Evolutionary conservation across 176 grass and related monocot species (phyloP).

Genomic region (Ensete glaucum): DNA sequence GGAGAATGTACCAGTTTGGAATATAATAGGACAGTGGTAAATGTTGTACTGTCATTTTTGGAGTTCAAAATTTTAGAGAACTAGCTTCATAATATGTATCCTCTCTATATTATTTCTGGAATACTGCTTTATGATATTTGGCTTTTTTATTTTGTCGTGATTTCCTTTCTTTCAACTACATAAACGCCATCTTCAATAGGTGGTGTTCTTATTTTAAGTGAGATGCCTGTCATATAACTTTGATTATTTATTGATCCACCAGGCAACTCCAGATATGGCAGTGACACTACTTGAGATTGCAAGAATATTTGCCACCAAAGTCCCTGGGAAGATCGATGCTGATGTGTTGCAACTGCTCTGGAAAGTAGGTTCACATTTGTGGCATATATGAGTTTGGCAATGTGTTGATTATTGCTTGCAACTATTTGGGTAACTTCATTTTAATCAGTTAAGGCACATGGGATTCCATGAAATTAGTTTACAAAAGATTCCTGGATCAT

Average conservation of each 20-base stretch:
- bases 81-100: not conserved
- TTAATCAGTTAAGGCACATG: not conserved
- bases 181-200: not conserved
- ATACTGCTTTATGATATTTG: not conserved
- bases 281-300: conserved; percentile 98
- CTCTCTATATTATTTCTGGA: not conserved
- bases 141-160: not conserved
- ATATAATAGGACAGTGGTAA: not conserved
- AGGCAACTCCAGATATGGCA: conserved; percentile 99
- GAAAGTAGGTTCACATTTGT: conserved; percentile 63
- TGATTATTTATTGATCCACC: conserved; percentile 36
- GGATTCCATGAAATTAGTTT: not conserved
- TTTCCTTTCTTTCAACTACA: not conserved
- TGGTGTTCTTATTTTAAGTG: not conserved
- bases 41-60: not conserved
- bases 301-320: conserved; percentile 99
- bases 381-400: not conserved
- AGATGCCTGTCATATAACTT: conserved; percentile 13
- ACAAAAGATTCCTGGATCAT: not conserved
- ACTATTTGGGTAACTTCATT: not conserved
- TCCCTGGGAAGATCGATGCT: conserved; percentile 98
- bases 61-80: not conserved
- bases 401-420: not conserved
- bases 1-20: not conserved
- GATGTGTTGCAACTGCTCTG: conserved; percentile 95